Evolutionary conservation across 306 rosid species (phyloP).

Genomic region (Rosa chinensis): DNA sequence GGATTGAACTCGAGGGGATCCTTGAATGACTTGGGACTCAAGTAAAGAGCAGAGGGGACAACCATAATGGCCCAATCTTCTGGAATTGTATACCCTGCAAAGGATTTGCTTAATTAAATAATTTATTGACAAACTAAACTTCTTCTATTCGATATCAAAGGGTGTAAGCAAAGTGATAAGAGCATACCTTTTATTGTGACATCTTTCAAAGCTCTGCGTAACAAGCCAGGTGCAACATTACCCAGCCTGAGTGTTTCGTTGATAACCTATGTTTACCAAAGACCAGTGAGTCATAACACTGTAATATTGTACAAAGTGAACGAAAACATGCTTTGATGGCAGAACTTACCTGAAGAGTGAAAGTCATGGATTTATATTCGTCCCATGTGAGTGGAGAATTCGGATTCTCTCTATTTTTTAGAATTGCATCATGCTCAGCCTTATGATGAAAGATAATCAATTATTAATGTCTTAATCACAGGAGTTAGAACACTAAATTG

Average conservation of each 20-base stretch:
- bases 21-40: conserved; percentile 12
- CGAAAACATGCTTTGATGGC: no score
- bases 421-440: conserved; percentile 43
- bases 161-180: background rate
- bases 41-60: conserved; percentile 27
- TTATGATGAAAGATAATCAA: background rate
- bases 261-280: conserved; percentile 30
- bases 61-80: conserved; percentile 24
- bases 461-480: background rate
- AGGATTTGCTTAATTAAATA: background rate
- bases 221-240: conserved; percentile 29
- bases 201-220: conserved; percentile 38
- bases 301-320: no score
- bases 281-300: background rate
- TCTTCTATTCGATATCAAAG: background rate
- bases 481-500: background rate
- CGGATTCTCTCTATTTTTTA: conserved; percentile 30
- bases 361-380: conserved; percentile 45
- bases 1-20: conserved; percentile 36
- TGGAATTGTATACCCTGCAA: conserved; percentile 38
- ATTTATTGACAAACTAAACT: background rate
- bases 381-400: conserved; percentile 35
- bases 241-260: conserved; percentile 38
- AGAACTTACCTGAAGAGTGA: conserved; percentile 35
- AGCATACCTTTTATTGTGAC: conserved; percentile 30